These are phyloP conservation scores for Inosperma sp. DNA, from an alignment of 768 basidiomycete genomes.

Conservation along the genomic window DNA sequence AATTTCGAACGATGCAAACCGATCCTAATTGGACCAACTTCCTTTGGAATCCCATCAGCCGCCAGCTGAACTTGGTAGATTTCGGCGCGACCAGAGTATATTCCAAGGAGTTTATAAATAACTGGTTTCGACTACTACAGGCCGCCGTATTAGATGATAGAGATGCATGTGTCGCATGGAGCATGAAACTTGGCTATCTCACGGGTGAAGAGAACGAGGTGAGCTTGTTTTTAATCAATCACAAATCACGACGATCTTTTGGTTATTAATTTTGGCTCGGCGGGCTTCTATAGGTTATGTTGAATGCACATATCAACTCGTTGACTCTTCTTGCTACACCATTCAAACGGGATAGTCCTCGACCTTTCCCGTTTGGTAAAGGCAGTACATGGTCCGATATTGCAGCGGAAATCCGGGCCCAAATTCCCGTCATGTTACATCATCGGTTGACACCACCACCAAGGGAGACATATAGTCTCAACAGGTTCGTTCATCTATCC, in stretches of 20 bases:
- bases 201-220: slow-evolving; percentile 86
- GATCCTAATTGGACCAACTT: slow-evolving; percentile 99
- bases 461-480: slow-evolving; percentile 89
- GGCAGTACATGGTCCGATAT: slow-evolving; percentile 62
- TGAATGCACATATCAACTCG: slow-evolving; percentile 79
- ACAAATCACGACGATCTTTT: no score
- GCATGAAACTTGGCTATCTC: slow-evolving; percentile 81
- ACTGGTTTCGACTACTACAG: slow-evolving; percentile 79
- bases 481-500: slow-evolving; percentile 49
- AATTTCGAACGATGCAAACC: slow-evolving; percentile 93
- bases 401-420: slow-evolving; percentile 69
- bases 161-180: slow-evolving; percentile 63
- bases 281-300: slow-evolving; percentile 55
- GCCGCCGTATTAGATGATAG: slow-evolving; percentile 71
- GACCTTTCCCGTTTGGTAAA: slow-evolving; percentile 78
- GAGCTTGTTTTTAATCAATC: slow-evolving; percentile 15
- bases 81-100: slow-evolving; percentile 95
- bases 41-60: slow-evolving; percentile 67
- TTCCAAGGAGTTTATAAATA: slow-evolving; percentile 78
- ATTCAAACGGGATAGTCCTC: slow-evolving; percentile 59
- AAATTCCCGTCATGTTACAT: slow-evolving; percentile 87
- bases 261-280: no score
- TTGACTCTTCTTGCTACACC: slow-evolving; percentile 83
- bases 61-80: slow-evolving; percentile 82
- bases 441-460: slow-evolving; percentile 91